Conservation (phyloP, 495 filamentous ascomycete species). For the Annulohypoxylon nitens region DNA sequence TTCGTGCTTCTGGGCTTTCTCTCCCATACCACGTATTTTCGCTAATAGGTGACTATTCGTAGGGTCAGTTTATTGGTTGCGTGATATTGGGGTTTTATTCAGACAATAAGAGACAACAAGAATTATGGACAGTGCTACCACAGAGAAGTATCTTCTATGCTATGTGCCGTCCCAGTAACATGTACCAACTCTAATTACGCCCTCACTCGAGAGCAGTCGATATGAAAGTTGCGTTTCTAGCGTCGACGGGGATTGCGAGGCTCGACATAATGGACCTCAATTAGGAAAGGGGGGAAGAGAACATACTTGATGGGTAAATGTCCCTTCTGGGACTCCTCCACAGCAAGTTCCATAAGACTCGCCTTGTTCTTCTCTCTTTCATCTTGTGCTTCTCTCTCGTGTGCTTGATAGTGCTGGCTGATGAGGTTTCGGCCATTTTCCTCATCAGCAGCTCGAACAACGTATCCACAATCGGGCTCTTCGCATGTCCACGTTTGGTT, state of each 20-base stretch:
- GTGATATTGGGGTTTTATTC: not conserved
- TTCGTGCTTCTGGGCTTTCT: slow-evolving; percentile 47
- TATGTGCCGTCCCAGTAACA: not conserved
- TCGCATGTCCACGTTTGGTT: slow-evolving; percentile 79
- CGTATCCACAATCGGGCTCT: slow-evolving; percentile 73
- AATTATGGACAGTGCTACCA: not conserved
- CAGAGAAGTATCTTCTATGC: not conserved
- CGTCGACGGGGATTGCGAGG: not conserved
- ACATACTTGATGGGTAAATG: slow-evolving; percentile 71
- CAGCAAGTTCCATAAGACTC: slow-evolving; percentile 53
- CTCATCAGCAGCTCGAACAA: slow-evolving; percentile 70
- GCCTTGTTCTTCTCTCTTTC: slow-evolving; percentile 62
- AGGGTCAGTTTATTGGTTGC: slow-evolving; percentile 26
- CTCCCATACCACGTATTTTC: slow-evolving; percentile 58
- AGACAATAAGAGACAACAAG: not conserved
- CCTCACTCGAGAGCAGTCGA: not conserved
- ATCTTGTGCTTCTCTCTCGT: slow-evolving; percentile 73
- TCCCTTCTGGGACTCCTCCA: slow-evolving; percentile 66
- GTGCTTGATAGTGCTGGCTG: slow-evolving; percentile 71
- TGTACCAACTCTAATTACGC: not conserved
- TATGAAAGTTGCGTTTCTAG: not conserved
- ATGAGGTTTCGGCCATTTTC: slow-evolving; percentile 71
- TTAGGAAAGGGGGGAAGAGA: slow-evolving; percentile 42
- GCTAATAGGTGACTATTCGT: slow-evolving; percentile 57
- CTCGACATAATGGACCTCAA: slow-evolving; percentile 35